Evolutionary conservation across 306 rosid species (phyloP).

Genomic region (Vigna trinervia): DNA sequence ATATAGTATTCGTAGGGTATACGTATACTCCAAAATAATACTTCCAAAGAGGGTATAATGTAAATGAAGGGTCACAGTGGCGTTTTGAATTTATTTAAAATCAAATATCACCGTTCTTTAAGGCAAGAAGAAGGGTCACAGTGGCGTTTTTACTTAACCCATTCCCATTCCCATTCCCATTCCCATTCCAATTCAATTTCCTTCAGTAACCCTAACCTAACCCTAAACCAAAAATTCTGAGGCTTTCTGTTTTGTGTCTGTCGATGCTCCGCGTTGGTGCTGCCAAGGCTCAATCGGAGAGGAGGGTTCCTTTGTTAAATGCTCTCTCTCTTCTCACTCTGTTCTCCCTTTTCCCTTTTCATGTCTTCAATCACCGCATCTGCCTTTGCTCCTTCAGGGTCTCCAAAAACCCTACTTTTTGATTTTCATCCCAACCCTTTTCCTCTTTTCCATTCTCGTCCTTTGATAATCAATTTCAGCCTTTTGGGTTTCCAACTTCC

Average conservation of each 20-base stretch:
- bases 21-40: no score
- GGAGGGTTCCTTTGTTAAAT: slow-evolving; percentile 69
- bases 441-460: slow-evolving; percentile 19
- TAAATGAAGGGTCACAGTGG: no score
- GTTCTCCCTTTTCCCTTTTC: slow-evolving; percentile 60
- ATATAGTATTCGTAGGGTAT: no score
- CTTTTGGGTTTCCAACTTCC: slow-evolving; percentile 41
- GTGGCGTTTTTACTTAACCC: not conserved
- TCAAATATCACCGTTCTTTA: not conserved
- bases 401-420: slow-evolving; percentile 71
- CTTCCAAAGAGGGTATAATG: no score
- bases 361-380: slow-evolving; percentile 82
- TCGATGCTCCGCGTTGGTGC: slow-evolving; percentile 49
- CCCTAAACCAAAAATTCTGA: slow-evolving; percentile 32
- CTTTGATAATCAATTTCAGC: slow-evolving; percentile 37
- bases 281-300: slow-evolving; percentile 45
- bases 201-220: slow-evolving; percentile 37
- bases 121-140: slow-evolving; percentile 7
- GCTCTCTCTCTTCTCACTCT: slow-evolving; percentile 64
- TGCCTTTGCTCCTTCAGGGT: slow-evolving; percentile 63
- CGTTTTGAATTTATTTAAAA: not conserved
- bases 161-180: not conserved
- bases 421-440: slow-evolving; percentile 44
- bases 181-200: not conserved
- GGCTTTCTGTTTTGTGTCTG: not conserved